A percentile compares a stretch with the other conserved stretches of the same genome.
Conservation (phyloP, 139 green algal genomes). For the Picochlorum sp. region DNA sequence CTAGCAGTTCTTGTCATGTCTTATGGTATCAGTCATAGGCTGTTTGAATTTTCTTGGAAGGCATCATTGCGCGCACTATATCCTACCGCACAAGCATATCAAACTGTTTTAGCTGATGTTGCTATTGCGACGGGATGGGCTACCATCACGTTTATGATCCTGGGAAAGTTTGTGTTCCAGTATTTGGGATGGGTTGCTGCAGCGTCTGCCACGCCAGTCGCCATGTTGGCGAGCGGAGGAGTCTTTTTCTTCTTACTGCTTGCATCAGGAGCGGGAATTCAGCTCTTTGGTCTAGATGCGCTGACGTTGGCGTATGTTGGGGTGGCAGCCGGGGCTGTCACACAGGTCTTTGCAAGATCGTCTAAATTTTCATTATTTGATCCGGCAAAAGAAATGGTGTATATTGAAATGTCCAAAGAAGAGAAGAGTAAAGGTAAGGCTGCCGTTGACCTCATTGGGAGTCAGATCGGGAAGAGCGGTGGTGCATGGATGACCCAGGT, state of each 20-base stretch:
- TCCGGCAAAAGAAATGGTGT: conserved; percentile 82
- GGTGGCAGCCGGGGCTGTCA: conserved; percentile 50
- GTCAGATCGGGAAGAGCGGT: conserved; percentile 69
- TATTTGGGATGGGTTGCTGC: conserved; percentile 59
- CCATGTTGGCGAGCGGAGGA: conserved; percentile 55
- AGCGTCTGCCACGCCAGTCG: conserved; percentile 43
- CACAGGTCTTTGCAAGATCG: conserved; percentile 63
- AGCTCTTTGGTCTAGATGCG: conserved; percentile 18
- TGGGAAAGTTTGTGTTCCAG: conserved; percentile 67
- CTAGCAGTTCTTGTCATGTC: conserved; percentile 64
- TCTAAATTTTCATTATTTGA: conserved; percentile 76
- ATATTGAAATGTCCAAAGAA: conserved; percentile 72
- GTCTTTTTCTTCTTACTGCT: conserved; percentile 59
- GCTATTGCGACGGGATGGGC: conserved; percentile 60
- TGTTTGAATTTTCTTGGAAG: conserved; percentile 89
- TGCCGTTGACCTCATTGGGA: conserved; percentile 75
- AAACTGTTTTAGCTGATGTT: conserved; percentile 68
- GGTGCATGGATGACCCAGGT: conserved; percentile 47
- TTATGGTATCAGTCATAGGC: conserved; percentile 64
- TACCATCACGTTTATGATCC: conserved; percentile 73
- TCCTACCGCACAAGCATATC: conserved; percentile 56
- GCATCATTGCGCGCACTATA: conserved; percentile 67
- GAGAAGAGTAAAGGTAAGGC: conserved; percentile 76
- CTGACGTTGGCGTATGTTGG: conserved; percentile 40
- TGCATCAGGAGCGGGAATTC: conserved; percentile 15